phyloP scores from a whole-genome alignment of 495 filamentous ascomycete genomes.

The Penicillium pancosmium region DNA sequence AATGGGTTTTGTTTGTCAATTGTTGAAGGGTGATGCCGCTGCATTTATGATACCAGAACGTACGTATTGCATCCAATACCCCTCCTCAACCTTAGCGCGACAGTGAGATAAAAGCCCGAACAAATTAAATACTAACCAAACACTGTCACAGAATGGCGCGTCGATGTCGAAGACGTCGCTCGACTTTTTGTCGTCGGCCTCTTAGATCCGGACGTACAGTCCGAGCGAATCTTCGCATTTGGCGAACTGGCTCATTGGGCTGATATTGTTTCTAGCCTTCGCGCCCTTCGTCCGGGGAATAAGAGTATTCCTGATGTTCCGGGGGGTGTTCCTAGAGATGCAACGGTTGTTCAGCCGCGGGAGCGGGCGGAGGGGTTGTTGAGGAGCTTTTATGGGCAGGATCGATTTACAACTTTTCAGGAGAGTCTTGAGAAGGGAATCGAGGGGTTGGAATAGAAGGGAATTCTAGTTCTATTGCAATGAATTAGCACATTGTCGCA shows the following conservation, averaged over 20 bases:
- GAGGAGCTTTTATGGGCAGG: neutral
- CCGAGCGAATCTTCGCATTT: constrained; percentile 45
- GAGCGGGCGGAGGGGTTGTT: neutral
- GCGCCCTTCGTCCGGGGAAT: neutral
- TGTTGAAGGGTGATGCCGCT: constrained; percentile 29
- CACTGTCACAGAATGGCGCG: constrained; percentile 35
- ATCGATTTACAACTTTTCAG: neutral
- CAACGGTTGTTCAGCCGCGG: neutral
- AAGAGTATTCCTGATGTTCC: neutral
- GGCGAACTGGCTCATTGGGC: neutral
- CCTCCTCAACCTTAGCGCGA: too few relatives aligned
- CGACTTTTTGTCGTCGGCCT: constrained; percentile 50
- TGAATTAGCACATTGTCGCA: too few relatives aligned
- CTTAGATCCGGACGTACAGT: constrained; percentile 39
- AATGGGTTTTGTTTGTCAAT: constrained; percentile 19
- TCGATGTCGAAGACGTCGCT: constrained; percentile 54
- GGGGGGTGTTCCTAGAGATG: neutral
- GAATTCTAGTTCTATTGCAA: too few relatives aligned
- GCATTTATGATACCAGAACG: constrained; percentile 1
- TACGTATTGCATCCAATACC: neutral
- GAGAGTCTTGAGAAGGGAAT: neutral
- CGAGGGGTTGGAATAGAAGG: neutral
- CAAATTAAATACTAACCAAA: neutral
- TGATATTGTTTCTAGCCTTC: neutral
- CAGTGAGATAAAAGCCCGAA: too few relatives aligned